phyloP scores from a whole-genome alignment of 179 eudicot species.

The Pouteria campechiana region DNA sequence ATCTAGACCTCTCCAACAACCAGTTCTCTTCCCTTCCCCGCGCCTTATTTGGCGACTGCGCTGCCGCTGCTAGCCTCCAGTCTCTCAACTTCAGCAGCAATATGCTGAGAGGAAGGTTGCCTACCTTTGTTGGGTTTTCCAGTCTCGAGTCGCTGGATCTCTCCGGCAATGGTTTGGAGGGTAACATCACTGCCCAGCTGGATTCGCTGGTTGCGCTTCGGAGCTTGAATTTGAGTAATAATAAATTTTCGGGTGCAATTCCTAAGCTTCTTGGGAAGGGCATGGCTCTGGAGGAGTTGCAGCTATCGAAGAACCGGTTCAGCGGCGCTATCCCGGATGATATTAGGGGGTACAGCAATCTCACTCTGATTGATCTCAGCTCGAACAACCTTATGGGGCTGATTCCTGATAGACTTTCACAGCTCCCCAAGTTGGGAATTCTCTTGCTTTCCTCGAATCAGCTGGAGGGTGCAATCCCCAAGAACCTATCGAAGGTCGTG shows the following conservation, averaged over 20 bases:
- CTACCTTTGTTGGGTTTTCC: conserved; percentile 43
- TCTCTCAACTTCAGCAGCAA: conserved; percentile 54
- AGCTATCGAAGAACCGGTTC: conserved; percentile 30
- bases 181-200: conserved; percentile 26
- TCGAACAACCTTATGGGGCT: conserved; percentile 30
- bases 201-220: conserved; percentile 34
- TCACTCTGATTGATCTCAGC: conserved; percentile 52
- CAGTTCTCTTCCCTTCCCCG: conserved; percentile 36
- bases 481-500: conserved; percentile 15
- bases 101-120: conserved; percentile 31
- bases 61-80: conserved; percentile 29
- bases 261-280: conserved; percentile 39
- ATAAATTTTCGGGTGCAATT: conserved; percentile 36
- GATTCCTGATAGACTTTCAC: conserved; percentile 26
- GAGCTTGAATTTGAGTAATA: conserved; percentile 43
- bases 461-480: conserved; percentile 47
- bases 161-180: conserved; percentile 32
- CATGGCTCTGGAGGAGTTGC: conserved; percentile 39
- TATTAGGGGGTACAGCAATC: conserved; percentile 30
- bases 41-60: conserved; percentile 36
- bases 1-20: conserved; percentile 59
- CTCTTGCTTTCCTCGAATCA: conserved; percentile 46
- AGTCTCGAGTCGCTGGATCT: conserved; percentile 45
- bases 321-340: conserved; percentile 30
- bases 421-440: conserved; percentile 31